phyloP scores from a whole-genome alignment of 78 protist species.

The Capsaspora owczarzaki region DNA sequence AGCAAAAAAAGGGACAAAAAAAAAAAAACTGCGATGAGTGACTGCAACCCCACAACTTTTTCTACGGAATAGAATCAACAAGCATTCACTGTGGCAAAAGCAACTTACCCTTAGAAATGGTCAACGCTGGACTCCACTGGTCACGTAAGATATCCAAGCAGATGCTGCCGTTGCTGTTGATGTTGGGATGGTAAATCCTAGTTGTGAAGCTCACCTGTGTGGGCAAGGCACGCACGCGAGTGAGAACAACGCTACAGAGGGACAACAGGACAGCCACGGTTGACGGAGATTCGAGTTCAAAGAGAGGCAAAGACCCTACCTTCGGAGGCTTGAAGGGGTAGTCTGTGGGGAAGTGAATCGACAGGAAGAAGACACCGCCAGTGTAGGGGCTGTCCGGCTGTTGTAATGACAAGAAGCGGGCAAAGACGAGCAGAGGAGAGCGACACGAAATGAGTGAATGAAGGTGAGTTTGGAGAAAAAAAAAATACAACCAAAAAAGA shows the following conservation, averaged over 20 bases:
- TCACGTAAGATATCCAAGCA: conserved; percentile 59
- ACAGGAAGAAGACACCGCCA: conserved; percentile 69
- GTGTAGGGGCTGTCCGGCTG: conserved; percentile 1
- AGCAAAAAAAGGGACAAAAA: neutral
- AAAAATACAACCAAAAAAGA: too few species aligned
- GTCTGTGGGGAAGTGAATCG: conserved; percentile 55
- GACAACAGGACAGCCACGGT: too few species aligned
- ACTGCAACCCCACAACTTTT: too few species aligned
- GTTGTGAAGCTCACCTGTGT: conserved; percentile 6
- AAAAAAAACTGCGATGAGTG: neutral
- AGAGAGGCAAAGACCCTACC: neutral
- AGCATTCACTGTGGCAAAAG: neutral
- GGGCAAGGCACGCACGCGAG: neutral
- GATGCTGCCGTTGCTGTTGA: conserved; percentile 38
- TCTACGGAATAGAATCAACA: neutral
- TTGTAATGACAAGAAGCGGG: too few species aligned
- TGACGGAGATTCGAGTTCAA: neutral
- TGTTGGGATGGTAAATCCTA: conserved; percentile 66
- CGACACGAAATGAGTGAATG: neutral
- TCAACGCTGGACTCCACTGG: conserved; percentile 72
- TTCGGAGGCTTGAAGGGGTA: conserved; percentile 84
- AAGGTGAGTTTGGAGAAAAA: too few species aligned
- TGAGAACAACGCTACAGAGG: neutral
- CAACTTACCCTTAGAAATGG: conserved; percentile 38
- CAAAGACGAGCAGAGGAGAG: too few species aligned